Conservation (phyloP, 169 alveolate species). For the Ichthyophthirius multifiliis region DNA sequence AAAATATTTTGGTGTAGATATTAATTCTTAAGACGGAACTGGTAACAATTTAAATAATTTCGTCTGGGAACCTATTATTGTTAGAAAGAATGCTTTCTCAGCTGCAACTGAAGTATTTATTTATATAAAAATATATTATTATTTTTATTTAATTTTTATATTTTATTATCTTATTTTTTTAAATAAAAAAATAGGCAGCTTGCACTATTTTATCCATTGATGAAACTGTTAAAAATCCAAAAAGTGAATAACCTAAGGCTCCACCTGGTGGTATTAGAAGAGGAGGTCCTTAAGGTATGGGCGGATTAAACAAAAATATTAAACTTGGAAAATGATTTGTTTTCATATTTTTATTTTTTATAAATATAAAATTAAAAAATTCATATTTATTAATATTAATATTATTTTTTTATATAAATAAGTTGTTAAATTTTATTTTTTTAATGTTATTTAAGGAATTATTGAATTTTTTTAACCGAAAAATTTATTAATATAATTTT, state of each 20-base stretch:
- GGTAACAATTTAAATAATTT: conserved; percentile 86
- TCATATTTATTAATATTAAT: no score
- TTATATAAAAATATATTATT: neutral
- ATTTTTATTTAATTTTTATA: neutral
- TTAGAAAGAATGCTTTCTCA: conserved; percentile 92
- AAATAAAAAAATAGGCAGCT: conserved; percentile 86
- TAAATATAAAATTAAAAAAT: no score
- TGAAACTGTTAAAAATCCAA: conserved; percentile 95
- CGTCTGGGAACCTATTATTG: conserved; percentile 97
- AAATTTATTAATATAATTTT: no score
- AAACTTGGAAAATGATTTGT: conserved; percentile 14
- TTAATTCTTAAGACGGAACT: conserved; percentile 87
- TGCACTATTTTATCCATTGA: conserved; percentile 95
- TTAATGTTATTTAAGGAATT: no score
- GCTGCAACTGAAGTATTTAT: conserved; percentile 91
- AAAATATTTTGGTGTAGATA: conserved; percentile 95
- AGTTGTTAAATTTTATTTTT: no score
- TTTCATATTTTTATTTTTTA: no score
- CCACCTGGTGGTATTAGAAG: conserved; percentile 5
- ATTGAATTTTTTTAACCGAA: no score
- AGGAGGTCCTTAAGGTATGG: conserved; percentile 18
- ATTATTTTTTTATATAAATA: no score
- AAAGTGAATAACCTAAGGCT: conserved; percentile 61
- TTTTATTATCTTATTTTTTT: neutral
- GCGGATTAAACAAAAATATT: neutral